Evolutionary conservation across 2,329 filamentous ascomycete genomes (phyloP), one percentile per base, ranked within the genome.

Genomic region (Podosphaera xanthii): DNA sequence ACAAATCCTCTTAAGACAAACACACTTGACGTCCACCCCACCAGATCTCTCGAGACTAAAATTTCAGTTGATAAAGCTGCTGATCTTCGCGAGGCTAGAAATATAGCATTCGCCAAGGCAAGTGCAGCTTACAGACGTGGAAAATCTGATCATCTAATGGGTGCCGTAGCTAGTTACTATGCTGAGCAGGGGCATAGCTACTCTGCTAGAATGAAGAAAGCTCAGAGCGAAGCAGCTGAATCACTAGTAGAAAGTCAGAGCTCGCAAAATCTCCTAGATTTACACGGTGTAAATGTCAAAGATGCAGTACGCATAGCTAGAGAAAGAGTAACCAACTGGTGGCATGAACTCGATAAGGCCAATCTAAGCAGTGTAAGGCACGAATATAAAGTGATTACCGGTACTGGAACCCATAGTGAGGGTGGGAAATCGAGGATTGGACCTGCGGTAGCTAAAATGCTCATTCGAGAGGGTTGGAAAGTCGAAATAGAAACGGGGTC

Each of bases 381-480:
- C 9, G 76, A 81, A 0, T 89, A 85, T 66, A 80, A 78, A 46
- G 82, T 97, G 61, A 79, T 97, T 59, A 94, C 89, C 2, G 91
- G 91, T 0, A 69, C 83, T 12, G 91, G 91, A 0, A 77, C 77
- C 59, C 91, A 97, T 70, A 92, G 82, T 65, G 77, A 81, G 54
- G 82, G 84, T 58, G 88, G 89, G 0, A 83, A 79, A 59, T 87
- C 85, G 1, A 82, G 81, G 64, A 70, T 97, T 61, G 84, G 89
- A 4, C 84, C 84, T 60, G 85, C 86, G 14, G 89, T 97, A n/a
- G 82, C 78, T 54, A 83, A 81, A 66, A 83, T 82, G 67, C 73
- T 97, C 49, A 76, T 82, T 46, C 77, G 79, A 52, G 86, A 91
- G 61, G 89, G 89, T 0, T 97, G 91, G 91, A 88, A 80, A 68